Evolutionary conservation across 2,329 filamentous ascomycete species (phyloP).

Genomic region (Dactylonectria estremocensis): DNA sequence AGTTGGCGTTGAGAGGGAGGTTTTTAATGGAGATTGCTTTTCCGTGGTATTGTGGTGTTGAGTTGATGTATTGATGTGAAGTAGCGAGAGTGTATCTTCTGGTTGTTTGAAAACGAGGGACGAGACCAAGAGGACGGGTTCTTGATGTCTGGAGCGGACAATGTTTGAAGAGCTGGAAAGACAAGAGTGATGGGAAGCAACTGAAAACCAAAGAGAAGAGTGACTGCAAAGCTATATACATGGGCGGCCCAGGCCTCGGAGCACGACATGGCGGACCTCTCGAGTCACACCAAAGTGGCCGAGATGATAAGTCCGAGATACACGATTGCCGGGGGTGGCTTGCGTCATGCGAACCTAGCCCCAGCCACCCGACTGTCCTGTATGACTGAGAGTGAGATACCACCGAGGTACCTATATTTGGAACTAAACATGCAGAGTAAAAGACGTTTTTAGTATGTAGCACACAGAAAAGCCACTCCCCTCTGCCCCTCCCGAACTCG

Average conservation of each 20-base stretch:
- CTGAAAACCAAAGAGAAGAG: neutral
- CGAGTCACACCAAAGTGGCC: neutral
- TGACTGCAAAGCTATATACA: neutral
- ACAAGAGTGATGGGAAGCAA: neutral
- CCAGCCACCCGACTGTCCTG: neutral
- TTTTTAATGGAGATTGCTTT: slow-evolving; percentile 10
- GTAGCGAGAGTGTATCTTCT: neutral
- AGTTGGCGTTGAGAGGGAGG: slow-evolving; percentile 33
- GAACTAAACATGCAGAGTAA: neutral
- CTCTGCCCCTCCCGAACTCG: neutral
- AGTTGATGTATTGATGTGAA: neutral
- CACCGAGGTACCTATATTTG: neutral
- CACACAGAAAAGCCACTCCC: too few species aligned
- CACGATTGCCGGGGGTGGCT: slow-evolving; percentile 6
- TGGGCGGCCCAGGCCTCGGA: slow-evolving; percentile 1
- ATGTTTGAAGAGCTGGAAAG: neutral
- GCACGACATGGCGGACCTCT: slow-evolving; percentile 4
- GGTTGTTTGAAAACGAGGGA: slow-evolving; percentile 15
- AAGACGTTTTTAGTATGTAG: too few species aligned
- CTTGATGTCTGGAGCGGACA: neutral
- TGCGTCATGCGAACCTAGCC: slow-evolving; percentile 2
- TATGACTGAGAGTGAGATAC: neutral
- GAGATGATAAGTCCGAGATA: neutral
- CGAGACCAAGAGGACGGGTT: neutral
- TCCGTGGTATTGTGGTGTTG: slow-evolving; percentile 9